phyloP scores from a whole-genome alignment of 2,329 filamentous ascomycete species.

The Periconia macrospinosa region DNA sequence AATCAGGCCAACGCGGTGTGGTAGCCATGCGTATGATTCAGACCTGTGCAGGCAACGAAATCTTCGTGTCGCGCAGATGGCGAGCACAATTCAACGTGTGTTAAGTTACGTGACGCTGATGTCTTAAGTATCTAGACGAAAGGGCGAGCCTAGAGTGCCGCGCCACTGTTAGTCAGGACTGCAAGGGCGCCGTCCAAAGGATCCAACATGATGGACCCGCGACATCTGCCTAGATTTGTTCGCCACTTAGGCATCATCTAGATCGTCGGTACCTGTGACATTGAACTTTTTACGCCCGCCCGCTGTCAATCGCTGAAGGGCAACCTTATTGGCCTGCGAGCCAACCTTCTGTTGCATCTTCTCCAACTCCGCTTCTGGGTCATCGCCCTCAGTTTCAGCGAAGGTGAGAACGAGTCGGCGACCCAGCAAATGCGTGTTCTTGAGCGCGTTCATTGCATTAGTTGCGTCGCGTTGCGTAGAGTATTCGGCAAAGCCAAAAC shows the following conservation, averaged over 20 bases:
- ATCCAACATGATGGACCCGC: conserved; percentile 33
- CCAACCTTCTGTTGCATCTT: conserved; percentile 97
- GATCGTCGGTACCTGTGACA: conserved; percentile 69
- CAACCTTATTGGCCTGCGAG: conserved; percentile 86
- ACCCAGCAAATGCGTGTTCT: conserved; percentile 90
- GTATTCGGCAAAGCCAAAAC: conserved; percentile 97
- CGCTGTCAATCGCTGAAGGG: conserved; percentile 83
- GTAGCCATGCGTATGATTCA: conserved; percentile 40
- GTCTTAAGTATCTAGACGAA: conserved; percentile 32
- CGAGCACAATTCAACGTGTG: conserved; percentile 35
- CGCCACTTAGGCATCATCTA: conserved; percentile 42
- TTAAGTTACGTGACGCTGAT: conserved; percentile 32
- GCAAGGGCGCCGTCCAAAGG: conserved; percentile 36
- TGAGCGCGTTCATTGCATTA: conserved; percentile 87
- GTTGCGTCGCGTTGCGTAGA: conserved; percentile 85
- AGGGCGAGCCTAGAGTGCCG: conserved; percentile 26
- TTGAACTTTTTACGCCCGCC: conserved; percentile 85
- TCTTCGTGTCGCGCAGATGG: conserved; percentile 30
- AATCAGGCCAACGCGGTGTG: conserved; percentile 34
- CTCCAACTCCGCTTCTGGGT: conserved; percentile 93
- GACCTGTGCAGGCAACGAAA: conserved; percentile 22
- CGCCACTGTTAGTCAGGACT: conserved; percentile 32
- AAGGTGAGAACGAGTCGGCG: conserved; percentile 89
- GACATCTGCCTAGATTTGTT: conserved; percentile 33
- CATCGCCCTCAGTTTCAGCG: conserved; percentile 82